These are phyloP conservation scores for Calophaca sinica DNA, from an alignment of 306 rosid genomes.

Conservation along the genomic window DNA sequence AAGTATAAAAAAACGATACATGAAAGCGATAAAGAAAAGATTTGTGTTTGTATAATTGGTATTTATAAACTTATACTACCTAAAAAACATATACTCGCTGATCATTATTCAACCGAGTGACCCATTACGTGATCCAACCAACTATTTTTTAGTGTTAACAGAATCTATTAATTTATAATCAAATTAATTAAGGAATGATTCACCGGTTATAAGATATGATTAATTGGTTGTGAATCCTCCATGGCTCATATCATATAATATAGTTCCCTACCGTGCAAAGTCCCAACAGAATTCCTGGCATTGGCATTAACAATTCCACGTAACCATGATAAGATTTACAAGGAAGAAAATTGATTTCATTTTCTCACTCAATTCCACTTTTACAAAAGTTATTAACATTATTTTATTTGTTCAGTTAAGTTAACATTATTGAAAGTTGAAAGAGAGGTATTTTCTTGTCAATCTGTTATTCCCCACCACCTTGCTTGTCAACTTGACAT, in stretches of 20 bases:
- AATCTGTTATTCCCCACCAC: constrained; percentile 30
- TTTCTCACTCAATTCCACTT: not conserved
- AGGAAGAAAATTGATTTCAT: not conserved
- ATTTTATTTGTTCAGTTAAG: constrained; percentile 2
- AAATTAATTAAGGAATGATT: constrained; percentile 18
- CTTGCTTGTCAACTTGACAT: constrained; percentile 33
- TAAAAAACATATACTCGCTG: too few species aligned
- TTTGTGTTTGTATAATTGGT: too few species aligned
- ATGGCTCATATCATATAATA: not conserved
- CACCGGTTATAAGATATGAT: constrained; percentile 22
- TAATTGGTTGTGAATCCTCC: constrained; percentile 10
- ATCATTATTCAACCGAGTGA: too few species aligned
- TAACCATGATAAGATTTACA: constrained; percentile 11
- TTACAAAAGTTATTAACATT: not conserved
- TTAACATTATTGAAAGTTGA: constrained; percentile 16
- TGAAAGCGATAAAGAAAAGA: too few species aligned
- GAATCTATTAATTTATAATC: too few species aligned
- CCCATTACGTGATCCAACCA: too few species aligned
- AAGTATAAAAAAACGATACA: too few species aligned
- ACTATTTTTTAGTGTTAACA: too few species aligned
- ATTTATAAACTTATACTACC: too few species aligned
- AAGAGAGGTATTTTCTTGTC: constrained; percentile 26
- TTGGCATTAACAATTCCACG: constrained; percentile 21
- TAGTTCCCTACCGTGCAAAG: not conserved
- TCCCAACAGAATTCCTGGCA: not conserved